These are phyloP conservation scores for Rubroboletus pulcherrimus DNA, from an alignment of 768 basidiomycete species.

Conservation along the genomic window DNA sequence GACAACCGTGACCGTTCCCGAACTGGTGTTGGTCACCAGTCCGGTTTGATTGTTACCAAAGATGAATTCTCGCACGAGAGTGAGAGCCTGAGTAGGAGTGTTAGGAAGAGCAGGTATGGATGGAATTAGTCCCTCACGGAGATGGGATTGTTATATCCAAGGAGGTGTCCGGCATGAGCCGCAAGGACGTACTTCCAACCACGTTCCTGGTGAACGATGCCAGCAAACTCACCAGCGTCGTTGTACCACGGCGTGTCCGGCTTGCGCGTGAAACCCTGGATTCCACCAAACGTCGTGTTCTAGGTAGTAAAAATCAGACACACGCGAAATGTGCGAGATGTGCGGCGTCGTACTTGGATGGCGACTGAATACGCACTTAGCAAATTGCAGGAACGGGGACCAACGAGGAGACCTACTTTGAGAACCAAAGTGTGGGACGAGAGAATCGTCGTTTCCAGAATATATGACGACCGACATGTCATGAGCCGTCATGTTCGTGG, in stretches of 20 bases:
- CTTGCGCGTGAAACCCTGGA: conserved; percentile 65
- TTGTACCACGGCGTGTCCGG: conserved; percentile 67
- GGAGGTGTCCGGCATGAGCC: conserved; percentile 36
- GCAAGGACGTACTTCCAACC: conserved; percentile 49
- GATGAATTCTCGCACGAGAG: conserved; percentile 34
- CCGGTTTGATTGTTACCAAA: conserved; percentile 55
- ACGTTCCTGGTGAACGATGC: conserved; percentile 71
- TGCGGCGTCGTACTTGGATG: conserved; percentile 42
- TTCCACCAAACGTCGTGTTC: conserved; percentile 81
- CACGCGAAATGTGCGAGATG: not conserved
- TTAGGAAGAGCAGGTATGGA: not conserved
- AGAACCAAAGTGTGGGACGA: conserved; percentile 57
- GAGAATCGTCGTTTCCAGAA: conserved; percentile 66
- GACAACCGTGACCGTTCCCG: conserved; percentile 30
- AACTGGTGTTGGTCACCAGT: conserved; percentile 37
- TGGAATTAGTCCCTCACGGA: conserved; percentile 38
- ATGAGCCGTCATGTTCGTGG: conserved; percentile 53
- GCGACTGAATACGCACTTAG: conserved; percentile 36
- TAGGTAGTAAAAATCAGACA: conserved; percentile 21
- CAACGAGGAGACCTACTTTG: conserved; percentile 45
- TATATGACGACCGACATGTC: conserved; percentile 51
- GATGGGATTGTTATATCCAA: conserved; percentile 31
- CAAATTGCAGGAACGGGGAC: not conserved
- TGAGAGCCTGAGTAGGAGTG: conserved; percentile 42
- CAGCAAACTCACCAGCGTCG: conserved; percentile 54